Percentiles rank a stretch among this genome's conserved stretches.
phyloP scores from a whole-genome alignment of 1,284 basidiomycete genomes.

The Trametes polyzona region DNA sequence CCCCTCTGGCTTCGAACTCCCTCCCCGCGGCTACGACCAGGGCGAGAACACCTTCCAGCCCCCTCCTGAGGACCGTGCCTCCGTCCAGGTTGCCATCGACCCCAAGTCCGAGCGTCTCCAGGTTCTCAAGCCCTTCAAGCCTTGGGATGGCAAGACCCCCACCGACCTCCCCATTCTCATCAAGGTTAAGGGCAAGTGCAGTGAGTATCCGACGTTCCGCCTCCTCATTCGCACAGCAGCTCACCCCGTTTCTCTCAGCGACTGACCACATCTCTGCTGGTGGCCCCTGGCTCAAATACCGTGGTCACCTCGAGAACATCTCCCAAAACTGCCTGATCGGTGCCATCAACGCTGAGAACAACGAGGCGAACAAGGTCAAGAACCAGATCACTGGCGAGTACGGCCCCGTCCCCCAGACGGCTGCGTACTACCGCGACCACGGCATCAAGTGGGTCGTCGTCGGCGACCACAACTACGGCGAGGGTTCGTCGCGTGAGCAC shows the following conservation, averaged over 20 bases:
- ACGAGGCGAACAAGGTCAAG: conserved; percentile 95
- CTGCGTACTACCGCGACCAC: conserved; percentile 85
- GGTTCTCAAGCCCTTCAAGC: conserved; percentile 87
- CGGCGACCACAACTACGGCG: conserved; percentile 96
- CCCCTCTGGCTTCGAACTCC: conserved; percentile 91
- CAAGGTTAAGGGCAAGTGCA: conserved; percentile 99
- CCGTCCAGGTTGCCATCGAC: conserved; percentile 86
- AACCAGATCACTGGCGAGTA: conserved; percentile 91
- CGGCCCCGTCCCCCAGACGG: conserved; percentile 85
- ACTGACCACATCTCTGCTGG: conserved; percentile 93
- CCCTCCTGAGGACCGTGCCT: conserved; percentile 85
- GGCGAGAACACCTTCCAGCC: conserved; percentile 98
- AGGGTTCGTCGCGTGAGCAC: conserved; percentile 98
- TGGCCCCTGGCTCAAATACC: conserved; percentile 99
- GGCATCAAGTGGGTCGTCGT: conserved; percentile 97
- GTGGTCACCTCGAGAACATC: conserved; percentile 98
- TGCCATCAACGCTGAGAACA: conserved; percentile 95
- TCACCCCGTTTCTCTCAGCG: conserved; percentile 41
- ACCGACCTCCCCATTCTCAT: conserved; percentile 91
- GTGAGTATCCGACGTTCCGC: conserved; percentile 44
- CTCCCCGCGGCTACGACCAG: conserved; percentile 93
- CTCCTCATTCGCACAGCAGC: neutral
- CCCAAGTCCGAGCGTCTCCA: conserved; percentile 95
- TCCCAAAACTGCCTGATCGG: conserved; percentile 98
- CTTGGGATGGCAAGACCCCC: conserved; percentile 95